These are phyloP conservation scores for Malbranchea cinnamomea DNA, from an alignment of 2,329 filamentous ascomycete genomes.

Conservation along the genomic window DNA sequence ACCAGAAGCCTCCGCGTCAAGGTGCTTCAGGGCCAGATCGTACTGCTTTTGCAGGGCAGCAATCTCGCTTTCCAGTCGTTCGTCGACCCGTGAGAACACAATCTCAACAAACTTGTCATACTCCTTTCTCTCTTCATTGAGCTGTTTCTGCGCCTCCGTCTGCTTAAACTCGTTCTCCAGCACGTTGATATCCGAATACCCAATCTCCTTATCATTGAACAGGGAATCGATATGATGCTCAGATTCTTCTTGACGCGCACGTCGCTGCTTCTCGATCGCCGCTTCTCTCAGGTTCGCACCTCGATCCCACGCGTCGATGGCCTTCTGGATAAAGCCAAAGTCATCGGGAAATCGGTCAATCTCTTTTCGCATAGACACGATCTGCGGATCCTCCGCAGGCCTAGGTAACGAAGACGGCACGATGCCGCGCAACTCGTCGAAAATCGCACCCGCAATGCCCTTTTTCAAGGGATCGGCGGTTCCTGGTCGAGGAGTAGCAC, in stretches of 20 bases:
- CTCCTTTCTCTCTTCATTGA: constrained; percentile 39
- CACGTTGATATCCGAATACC: constrained; percentile 40
- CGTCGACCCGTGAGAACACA: constrained; percentile 37
- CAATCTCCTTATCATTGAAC: constrained; percentile 42
- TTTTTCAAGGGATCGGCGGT: constrained; percentile 19
- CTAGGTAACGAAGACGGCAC: constrained; percentile 20
- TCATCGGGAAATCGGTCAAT: constrained; percentile 25
- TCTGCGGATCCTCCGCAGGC: constrained; percentile 20
- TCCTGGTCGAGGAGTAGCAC: constrained; percentile 16
- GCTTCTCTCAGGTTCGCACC: constrained; percentile 29
- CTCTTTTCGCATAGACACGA: constrained; percentile 18
- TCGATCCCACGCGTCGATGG: constrained; percentile 32
- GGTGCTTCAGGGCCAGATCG: constrained; percentile 26
- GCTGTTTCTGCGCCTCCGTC: constrained; percentile 34
- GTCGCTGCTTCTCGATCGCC: constrained; percentile 34
- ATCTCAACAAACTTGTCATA: constrained; percentile 35
- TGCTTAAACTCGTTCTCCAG: constrained; percentile 42
- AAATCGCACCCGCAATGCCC: constrained; percentile 13
- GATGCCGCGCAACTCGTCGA: constrained; percentile 23
- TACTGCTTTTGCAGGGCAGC: constrained; percentile 33
- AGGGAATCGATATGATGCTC: constrained; percentile 38
- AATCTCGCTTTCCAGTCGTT: constrained; percentile 35
- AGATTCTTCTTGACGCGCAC: constrained; percentile 35
- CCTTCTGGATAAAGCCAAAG: constrained; percentile 29
- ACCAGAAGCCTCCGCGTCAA: constrained; percentile 26